Evolutionary conservation across 495 filamentous ascomycete species (phyloP).

Genomic region (Trichoderma asperelloides): DNA sequence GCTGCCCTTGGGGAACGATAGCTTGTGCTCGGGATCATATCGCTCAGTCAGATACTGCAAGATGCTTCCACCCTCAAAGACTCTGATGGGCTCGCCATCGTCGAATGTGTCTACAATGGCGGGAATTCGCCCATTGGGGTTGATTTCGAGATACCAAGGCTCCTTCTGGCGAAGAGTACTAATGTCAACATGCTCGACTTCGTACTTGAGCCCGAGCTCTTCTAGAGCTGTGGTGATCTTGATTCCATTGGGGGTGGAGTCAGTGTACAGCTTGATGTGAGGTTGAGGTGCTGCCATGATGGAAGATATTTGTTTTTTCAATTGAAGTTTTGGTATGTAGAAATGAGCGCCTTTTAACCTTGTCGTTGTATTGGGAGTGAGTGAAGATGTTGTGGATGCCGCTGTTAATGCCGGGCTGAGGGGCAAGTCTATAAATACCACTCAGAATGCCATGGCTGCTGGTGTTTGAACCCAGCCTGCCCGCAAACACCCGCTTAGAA

Average conservation of each 20-base stretch:
- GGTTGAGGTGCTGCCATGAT: background rate
- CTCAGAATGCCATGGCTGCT: background rate
- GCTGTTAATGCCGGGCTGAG: background rate
- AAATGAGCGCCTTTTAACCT: background rate
- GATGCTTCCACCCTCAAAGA: constrained; percentile 83
- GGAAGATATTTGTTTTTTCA: background rate
- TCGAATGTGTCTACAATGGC: constrained; percentile 69
- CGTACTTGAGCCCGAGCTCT: constrained; percentile 66
- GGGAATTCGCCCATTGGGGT: constrained; percentile 91
- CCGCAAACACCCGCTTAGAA: background rate
- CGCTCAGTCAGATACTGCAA: constrained; percentile 74
- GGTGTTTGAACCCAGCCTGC: background rate
- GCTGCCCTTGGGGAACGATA: constrained; percentile 67
- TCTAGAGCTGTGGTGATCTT: constrained; percentile 84
- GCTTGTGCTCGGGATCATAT: constrained; percentile 77
- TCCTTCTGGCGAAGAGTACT: constrained; percentile 66
- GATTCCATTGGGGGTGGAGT: constrained; percentile 62
- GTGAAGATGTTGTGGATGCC: background rate
- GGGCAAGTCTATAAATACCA: background rate
- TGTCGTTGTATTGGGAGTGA: background rate
- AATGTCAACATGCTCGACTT: constrained; percentile 60
- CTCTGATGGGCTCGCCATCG: constrained; percentile 61
- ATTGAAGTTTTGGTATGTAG: background rate
- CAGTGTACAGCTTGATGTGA: constrained; percentile 41
- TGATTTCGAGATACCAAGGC: constrained; percentile 81